Conservation (phyloP, 176 grass and related monocot genomes). For the Juncus inflexus region DNA sequence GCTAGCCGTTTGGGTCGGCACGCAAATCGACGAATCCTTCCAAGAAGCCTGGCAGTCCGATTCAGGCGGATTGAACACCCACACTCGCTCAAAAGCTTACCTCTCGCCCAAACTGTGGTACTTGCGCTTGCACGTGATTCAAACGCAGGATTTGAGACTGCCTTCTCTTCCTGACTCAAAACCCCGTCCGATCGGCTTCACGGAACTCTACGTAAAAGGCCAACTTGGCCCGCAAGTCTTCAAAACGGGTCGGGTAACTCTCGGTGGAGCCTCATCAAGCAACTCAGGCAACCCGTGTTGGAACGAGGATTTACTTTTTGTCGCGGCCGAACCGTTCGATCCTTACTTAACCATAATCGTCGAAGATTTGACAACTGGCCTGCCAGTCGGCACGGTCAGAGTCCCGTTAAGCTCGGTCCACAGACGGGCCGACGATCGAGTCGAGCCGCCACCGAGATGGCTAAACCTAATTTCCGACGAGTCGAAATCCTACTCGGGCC, state of each 20-base stretch:
- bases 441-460: constrained; percentile 83
- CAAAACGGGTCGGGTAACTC: constrained; percentile 65
- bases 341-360: constrained; percentile 67
- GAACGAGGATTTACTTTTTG: constrained; percentile 96
- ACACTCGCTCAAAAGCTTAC: constrained; percentile 93
- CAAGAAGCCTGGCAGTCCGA: constrained; percentile 97
- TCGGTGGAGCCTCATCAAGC: constrained; percentile 49
- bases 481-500: constrained; percentile 68
- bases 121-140: constrained; percentile 79
- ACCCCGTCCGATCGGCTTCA: constrained; percentile 29
- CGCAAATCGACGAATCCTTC: constrained; percentile 92
- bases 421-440: constrained; percentile 59
- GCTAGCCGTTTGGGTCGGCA: constrained; percentile 94
- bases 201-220: constrained; percentile 76
- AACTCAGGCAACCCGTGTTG: constrained; percentile 74
- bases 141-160: constrained; percentile 79
- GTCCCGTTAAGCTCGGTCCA: constrained; percentile 76
- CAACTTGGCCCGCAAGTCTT: constrained; percentile 88
- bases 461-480: constrained; percentile 82
- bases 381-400: constrained; percentile 55
- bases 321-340: constrained; percentile 90
- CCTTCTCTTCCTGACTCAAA: constrained; percentile 47
- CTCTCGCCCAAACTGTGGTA: constrained; percentile 97
- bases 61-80: constrained; percentile 63
- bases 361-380: constrained; percentile 55